Base-by-base conservation (phyloP, 2,329 filamentous ascomycete species). In the Elsinoe batatas region DNA sequence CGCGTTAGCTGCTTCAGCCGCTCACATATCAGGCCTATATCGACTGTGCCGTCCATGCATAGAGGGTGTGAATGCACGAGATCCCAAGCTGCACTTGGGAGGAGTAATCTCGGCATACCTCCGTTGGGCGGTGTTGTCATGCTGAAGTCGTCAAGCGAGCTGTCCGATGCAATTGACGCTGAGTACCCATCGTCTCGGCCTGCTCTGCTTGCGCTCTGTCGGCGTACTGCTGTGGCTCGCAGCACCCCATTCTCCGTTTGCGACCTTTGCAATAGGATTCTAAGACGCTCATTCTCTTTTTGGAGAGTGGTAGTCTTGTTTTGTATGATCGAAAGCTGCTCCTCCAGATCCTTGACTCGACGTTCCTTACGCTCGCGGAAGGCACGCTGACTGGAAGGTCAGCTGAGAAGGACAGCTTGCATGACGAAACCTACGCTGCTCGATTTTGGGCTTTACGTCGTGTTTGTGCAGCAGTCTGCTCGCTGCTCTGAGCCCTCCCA, bases 361-460 rank as follows among this genome's bases (percentile, higher is more conserved):
- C 84, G 85, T 69, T 97, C 91, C 71, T 97, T 97, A 63, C 91
- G 85, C 71, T 97, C 91, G 58, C 91, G 88, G 70, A 97, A 97
- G 32, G 93, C 91, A 64, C 91, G 85, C 78, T 97, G 93, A 47
- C 91, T 96, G 61, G 38, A n/a, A 13, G 12, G 18, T 26, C 30
- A 20, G 30, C 15, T 10, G 36, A 53, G 43, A 50, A 35, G 30
- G 20, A 44, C 15, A 18, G 33, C 15, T 12, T 20, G 44, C 10
- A 54, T 49, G 54, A 43, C 54, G n/a, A 33, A 20, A 73, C 82
- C 69, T 80, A 87, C 84, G 84, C 84, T 69, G 84, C 84, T 64
- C 84, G 72, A 61, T 87, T 88, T 65, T 88, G 84, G 49, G 81
- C 83, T 68, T 88, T 87, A 61, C 84, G 75, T 61, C 73, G 64